Evolutionary conservation across 805 yeast genomes (phyloP).

Genomic region (Candida hungchunana): DNA sequence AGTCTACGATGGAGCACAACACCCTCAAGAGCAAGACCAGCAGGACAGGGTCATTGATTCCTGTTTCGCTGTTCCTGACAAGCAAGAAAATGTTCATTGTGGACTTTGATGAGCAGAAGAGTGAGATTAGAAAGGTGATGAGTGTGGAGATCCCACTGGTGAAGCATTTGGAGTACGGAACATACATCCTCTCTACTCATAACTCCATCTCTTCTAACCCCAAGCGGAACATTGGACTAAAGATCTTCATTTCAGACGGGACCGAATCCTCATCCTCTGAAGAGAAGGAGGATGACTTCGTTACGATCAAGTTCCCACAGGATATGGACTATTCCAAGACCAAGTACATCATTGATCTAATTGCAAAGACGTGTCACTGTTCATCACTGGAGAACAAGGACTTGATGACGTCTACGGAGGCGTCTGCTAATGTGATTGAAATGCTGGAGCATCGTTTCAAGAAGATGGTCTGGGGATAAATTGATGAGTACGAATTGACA

Average conservation of each 20-base stretch:
- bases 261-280: neutral
- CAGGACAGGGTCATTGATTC: slow-evolving; percentile 6
- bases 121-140: slow-evolving; percentile 14
- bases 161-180: slow-evolving; percentile 29
- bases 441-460: slow-evolving; percentile 34
- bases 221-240: slow-evolving; percentile 30
- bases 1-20: slow-evolving; percentile 22
- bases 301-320: slow-evolving; percentile 24
- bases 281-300: slow-evolving; percentile 1
- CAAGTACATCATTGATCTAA: slow-evolving; percentile 21
- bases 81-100: slow-evolving; percentile 20
- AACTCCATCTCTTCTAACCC: slow-evolving; percentile 26
- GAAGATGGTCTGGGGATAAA: slow-evolving; percentile 35
- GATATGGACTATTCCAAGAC: slow-evolving; percentile 23
- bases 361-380: slow-evolving; percentile 24
- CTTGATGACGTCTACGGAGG: slow-evolving; percentile 33
- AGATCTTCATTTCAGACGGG: slow-evolving; percentile 13
- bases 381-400: slow-evolving; percentile 28
- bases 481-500: no score
- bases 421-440: slow-evolving; percentile 33
- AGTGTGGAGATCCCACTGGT: slow-evolving; percentile 19
- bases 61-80: slow-evolving; percentile 21
- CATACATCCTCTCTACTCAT: slow-evolving; percentile 21
- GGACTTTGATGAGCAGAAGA: slow-evolving; percentile 19
- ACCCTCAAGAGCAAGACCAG: slow-evolving; percentile 12